These are phyloP conservation scores for Phytopythium litorale DNA, from an alignment of 352 stramenopile species.

Conservation along the genomic window DNA sequence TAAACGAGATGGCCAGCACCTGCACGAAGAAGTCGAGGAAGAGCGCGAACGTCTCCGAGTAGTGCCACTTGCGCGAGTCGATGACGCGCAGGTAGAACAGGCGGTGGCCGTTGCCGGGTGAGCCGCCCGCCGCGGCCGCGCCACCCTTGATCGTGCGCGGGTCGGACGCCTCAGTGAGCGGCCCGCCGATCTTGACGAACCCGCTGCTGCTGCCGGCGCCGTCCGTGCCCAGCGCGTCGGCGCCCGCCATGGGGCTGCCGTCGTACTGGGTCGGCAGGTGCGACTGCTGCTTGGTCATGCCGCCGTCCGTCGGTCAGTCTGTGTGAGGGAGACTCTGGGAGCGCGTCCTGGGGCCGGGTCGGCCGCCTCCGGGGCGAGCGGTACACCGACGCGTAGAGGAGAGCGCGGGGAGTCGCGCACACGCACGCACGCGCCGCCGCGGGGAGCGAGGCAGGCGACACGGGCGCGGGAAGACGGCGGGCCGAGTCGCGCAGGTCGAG, in stretches of 20 bases:
- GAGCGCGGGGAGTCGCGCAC: not conserved
- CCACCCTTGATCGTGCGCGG: constrained; percentile 61
- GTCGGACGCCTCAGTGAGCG: constrained; percentile 64
- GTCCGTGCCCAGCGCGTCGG: constrained; percentile 7
- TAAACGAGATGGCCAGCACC: constrained; percentile 77
- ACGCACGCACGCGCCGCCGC: not conserved
- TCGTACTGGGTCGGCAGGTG: constrained; percentile 9
- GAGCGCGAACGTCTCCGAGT: constrained; percentile 79
- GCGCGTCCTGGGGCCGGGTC: too few species aligned
- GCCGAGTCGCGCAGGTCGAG: not conserved
- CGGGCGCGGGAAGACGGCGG: not conserved
- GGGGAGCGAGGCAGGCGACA: not conserved
- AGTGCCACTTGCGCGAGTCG: constrained; percentile 88
- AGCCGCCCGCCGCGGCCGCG: constrained; percentile 11
- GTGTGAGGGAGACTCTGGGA: too few species aligned
- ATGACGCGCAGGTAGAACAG: constrained; percentile 83
- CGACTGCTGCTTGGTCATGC: constrained; percentile 1
- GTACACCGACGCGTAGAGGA: not conserved
- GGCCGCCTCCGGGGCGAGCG: not conserved
- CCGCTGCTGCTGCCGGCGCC: constrained; percentile 20
- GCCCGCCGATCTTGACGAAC: constrained; percentile 82
- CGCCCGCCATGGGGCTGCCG: constrained; percentile 18
- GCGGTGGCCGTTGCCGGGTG: constrained; percentile 45
- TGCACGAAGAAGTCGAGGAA: constrained; percentile 87
- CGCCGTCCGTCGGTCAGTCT: too few species aligned